A percentile compares a stretch with the other conserved stretches of the same genome.
Evolutionary conservation across 2,329 filamentous ascomycete genomes (phyloP).

Genomic region (Ophiostoma montium): DNA sequence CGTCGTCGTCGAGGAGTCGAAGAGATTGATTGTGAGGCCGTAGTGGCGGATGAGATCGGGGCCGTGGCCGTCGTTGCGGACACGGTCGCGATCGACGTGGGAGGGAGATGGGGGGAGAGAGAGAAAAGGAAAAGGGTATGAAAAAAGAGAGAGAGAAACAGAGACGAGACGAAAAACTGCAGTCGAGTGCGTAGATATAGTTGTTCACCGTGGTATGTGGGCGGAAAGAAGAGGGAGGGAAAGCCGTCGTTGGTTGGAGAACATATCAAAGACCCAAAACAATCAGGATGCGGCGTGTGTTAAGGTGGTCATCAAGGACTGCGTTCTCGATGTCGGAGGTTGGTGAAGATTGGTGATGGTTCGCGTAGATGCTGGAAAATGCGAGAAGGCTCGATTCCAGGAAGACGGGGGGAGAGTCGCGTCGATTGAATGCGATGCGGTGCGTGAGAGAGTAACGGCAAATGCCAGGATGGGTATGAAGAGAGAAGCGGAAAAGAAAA

Average conservation of each 20-base stretch:
- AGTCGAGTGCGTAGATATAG: slow-evolving; percentile 20
- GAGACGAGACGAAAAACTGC: slow-evolving; percentile 20
- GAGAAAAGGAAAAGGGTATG: background rate
- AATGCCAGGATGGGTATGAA: background rate
- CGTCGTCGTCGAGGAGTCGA: slow-evolving; percentile 13
- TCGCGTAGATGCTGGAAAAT: slow-evolving; percentile 26
- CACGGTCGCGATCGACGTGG: slow-evolving; percentile 12
- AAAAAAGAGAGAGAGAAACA: slow-evolving; percentile 19
- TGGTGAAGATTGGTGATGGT: slow-evolving; percentile 16
- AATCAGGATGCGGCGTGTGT: background rate
- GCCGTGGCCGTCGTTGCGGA: slow-evolving; percentile 14
- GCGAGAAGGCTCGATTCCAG: slow-evolving; percentile 11
- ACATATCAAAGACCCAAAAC: slow-evolving; percentile 32
- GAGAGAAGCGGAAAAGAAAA: background rate
- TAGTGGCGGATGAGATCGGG: slow-evolving; percentile 12
- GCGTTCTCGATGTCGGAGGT: slow-evolving; percentile 18
- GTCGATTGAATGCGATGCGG: background rate
- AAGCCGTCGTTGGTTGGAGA: slow-evolving; percentile 38
- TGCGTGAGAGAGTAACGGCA: slow-evolving; percentile 1
- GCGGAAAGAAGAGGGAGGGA: slow-evolving; percentile 43
- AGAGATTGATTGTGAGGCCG: slow-evolving; percentile 10
- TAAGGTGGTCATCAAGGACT: slow-evolving; percentile 19
- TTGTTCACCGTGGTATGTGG: slow-evolving; percentile 48
- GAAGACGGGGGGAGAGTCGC: background rate
- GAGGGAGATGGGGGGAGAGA: background rate